Base-by-base conservation (phyloP, 495 filamentous ascomycete genomes). In the Corynascus novoguineensis region DNA sequence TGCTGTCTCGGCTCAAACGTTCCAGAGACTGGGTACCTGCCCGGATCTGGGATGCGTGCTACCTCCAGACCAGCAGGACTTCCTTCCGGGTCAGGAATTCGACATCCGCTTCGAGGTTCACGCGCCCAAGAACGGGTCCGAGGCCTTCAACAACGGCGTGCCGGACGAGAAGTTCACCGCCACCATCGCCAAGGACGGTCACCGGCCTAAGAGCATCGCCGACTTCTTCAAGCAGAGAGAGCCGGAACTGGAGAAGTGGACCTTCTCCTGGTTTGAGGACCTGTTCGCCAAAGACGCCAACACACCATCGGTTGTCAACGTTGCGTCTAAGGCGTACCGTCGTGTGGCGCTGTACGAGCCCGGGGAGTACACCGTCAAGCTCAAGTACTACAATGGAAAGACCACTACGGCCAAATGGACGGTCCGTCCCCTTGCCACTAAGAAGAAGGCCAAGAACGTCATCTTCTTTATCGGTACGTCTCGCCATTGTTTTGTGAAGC, bases 51-150 rank as follows among this genome's bases (percentile, higher is more conserved):
- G 86, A 55, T 90, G 86, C 63, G 75, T 90, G 49, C 78, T 90
- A 29, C 86, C 86, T 14, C 86, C 86, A 0, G 86, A 90, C 62
- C 86, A 88, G 77, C 82, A 80, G 34, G 86, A 89, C 60, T 89
- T 90, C 74, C 76, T 89, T 0, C 77, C 86, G 3, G 86, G 86
- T 25, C 85, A 88, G 66, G 82, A 78, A 63, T 90, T 90, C 63
- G 86, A 89, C 67, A 82, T 90, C 55, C 83, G 86, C 24, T 78
- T 90, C 25, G 86, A 90, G 68, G 80, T 90, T 32, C 86, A 90
- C 61, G 86, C 86, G 4, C 86, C 86, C 2, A 72, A 84, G 67
- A 90, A 90, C 68, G 86, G 86, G 35, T 86, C 83, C 21, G 84
- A 89, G 68, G 84, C 84, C 12, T 80, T 75, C 56, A 80, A 75